These are phyloP conservation scores for Plantago major DNA, from an alignment of 257 asterid genomes.

Conservation along the genomic window DNA sequence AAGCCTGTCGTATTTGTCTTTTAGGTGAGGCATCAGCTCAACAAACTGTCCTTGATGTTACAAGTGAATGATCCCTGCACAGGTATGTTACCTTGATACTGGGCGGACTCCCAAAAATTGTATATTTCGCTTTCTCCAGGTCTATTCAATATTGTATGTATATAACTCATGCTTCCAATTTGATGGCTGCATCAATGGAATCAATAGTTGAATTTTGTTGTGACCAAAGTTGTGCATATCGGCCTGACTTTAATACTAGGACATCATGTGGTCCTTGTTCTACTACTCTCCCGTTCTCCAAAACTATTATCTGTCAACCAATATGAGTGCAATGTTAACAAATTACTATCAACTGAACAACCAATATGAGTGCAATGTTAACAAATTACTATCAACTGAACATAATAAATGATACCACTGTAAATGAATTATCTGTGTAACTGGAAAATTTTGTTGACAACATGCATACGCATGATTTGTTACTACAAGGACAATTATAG, in stretches of 20 bases:
- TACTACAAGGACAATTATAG: too few species aligned
- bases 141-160: neutral
- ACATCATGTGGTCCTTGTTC: slow-evolving; percentile 96
- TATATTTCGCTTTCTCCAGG: slow-evolving; percentile 6
- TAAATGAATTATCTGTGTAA: too few species aligned
- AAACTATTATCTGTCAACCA: slow-evolving; percentile 64
- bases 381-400: neutral
- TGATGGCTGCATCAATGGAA: slow-evolving; percentile 64
- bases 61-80: slow-evolving; percentile 15
- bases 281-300: slow-evolving; percentile 88
- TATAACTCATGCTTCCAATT: slow-evolving; percentile 43
- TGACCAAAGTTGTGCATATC: slow-evolving; percentile 94
- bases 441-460: too few species aligned
- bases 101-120: slow-evolving; percentile 9
- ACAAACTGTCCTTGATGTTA: slow-evolving; percentile 4
- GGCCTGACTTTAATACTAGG: slow-evolving; percentile 64
- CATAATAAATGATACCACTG: too few species aligned
- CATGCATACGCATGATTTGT: too few species aligned
- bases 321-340: neutral
- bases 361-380: slow-evolving; percentile 1
- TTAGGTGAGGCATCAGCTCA: neutral
- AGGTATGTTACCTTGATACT: neutral
- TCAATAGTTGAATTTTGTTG: slow-evolving; percentile 84
- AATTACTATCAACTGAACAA: neutral
- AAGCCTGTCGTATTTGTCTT: neutral